These are phyloP conservation scores for Sporothrix pallida DNA, from an alignment of 2,329 filamentous ascomycete genomes.

Conservation along the genomic window DNA sequence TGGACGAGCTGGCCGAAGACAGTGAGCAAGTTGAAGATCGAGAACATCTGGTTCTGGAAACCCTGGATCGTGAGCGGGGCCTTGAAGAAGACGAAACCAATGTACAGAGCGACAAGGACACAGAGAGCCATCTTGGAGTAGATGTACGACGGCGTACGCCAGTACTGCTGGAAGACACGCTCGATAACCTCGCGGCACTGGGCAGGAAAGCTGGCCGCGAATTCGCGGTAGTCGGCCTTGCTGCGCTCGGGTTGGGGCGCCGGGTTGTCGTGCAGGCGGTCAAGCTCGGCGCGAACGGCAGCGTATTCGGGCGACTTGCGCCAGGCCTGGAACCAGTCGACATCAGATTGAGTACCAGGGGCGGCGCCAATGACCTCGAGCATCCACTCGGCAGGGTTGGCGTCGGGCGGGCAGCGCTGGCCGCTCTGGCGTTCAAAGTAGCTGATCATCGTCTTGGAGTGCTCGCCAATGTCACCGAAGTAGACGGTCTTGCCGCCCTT, in stretches of 20 bases:
- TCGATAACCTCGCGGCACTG: constrained; percentile 72
- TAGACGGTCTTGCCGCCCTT: constrained; percentile 80
- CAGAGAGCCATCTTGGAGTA: constrained; percentile 79
- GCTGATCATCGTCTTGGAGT: constrained; percentile 68
- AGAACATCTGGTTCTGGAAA: constrained; percentile 84
- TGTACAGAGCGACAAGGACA: constrained; percentile 70
- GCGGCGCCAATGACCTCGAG: constrained; percentile 67
- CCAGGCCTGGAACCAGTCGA: constrained; percentile 71
- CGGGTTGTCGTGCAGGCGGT: constrained; percentile 60
- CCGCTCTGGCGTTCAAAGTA: constrained; percentile 81
- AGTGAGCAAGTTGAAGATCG: constrained; percentile 81
- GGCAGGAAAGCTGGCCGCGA: constrained; percentile 73
- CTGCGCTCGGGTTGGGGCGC: constrained; percentile 44
- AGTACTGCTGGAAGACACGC: constrained; percentile 89
- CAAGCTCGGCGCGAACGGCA: constrained; percentile 62
- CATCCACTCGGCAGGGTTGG: constrained; percentile 88
- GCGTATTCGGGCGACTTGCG: constrained; percentile 62
- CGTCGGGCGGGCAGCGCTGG: constrained; percentile 65
- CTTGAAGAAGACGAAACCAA: constrained; percentile 80
- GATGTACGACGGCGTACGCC: constrained; percentile 87
- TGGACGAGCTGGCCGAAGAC: constrained; percentile 81
- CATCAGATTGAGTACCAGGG: constrained; percentile 65
- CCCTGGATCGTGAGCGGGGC: constrained; percentile 75
- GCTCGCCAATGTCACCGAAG: constrained; percentile 74
- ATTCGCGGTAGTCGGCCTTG: constrained; percentile 67